Percentiles rank a stretch among this genome's conserved stretches.
phyloP scores from a whole-genome alignment of 768 basidiomycete genomes.

The Trametes coccinea region DNA sequence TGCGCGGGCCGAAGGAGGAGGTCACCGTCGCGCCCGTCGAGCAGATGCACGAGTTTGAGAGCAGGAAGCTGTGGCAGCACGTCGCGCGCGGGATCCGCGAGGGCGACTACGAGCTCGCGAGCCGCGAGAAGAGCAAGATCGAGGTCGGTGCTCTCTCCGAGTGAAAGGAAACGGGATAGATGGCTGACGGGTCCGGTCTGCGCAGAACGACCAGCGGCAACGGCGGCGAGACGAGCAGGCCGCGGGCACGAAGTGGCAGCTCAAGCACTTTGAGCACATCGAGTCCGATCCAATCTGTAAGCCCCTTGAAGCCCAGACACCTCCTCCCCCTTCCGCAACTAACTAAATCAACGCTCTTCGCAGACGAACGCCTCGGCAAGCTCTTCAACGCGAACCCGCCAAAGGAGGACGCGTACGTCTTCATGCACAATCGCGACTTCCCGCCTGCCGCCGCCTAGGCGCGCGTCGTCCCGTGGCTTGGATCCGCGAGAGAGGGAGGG shows the following conservation, averaged over 20 bases:
- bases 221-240: slow-evolving; percentile 79
- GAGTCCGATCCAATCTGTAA: slow-evolving; percentile 77
- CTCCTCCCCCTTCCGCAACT: not conserved
- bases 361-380: slow-evolving; percentile 68
- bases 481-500: not conserved
- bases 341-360: too few species aligned
- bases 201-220: slow-evolving; percentile 90
- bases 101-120: slow-evolving; percentile 91
- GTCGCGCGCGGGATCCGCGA: slow-evolving; percentile 91
- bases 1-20: slow-evolving; percentile 71
- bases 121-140: slow-evolving; percentile 83
- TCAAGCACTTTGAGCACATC: slow-evolving; percentile 75
- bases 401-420: slow-evolving; percentile 78
- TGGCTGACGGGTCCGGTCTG: too few species aligned
- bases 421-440: slow-evolving; percentile 40
- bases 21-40: slow-evolving; percentile 62
- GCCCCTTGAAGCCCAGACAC: not conserved
- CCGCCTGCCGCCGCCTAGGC: not conserved
- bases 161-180: too few species aligned
- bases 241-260: slow-evolving; percentile 68
- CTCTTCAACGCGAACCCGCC: slow-evolving; percentile 63
- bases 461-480: too few species aligned
- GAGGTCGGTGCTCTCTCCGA: slow-evolving; percentile 57
- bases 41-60: slow-evolving; percentile 82
- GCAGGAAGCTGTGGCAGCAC: slow-evolving; percentile 76